Conservation (phyloP, 495 filamentous ascomycete genomes). For the Trypethelium eluteriae region DNA sequence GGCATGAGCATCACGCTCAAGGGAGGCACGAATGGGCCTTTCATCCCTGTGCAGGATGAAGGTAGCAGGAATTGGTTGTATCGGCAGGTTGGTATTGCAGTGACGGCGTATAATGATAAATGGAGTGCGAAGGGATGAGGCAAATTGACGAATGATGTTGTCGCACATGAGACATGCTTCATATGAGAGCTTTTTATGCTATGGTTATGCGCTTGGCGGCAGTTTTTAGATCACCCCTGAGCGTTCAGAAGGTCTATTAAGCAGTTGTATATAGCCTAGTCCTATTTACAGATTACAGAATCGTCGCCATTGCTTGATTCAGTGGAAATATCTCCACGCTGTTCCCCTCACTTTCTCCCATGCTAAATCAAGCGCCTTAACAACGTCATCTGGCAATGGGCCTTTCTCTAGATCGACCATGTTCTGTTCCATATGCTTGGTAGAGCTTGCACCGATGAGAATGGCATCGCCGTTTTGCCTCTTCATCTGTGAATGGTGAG, state of each 20-base stretch:
- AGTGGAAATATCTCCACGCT: conserved; percentile 21
- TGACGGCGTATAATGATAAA: conserved; percentile 64
- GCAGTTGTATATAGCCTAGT: background rate
- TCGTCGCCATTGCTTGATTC: background rate
- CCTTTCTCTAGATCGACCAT: conserved; percentile 36
- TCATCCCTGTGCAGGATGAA: conserved; percentile 88
- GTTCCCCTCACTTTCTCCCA: conserved; percentile 25
- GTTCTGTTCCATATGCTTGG: conserved; percentile 37
- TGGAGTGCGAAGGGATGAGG: conserved; percentile 54
- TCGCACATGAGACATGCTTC: background rate
- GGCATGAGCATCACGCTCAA: conserved; percentile 83
- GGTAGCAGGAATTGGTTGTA: conserved; percentile 82
- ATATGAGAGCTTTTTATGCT: background rate
- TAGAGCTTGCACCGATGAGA: conserved; percentile 39
- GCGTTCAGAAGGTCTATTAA: too few species aligned
- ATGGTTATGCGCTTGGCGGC: background rate
- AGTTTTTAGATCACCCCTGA: background rate
- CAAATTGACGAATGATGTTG: conserved; percentile 7
- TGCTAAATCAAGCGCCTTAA: conserved; percentile 27
- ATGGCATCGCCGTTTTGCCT: conserved; percentile 38
- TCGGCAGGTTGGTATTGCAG: conserved; percentile 58
- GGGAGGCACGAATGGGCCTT: conserved; percentile 86
- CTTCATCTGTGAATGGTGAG: conserved; percentile 39
- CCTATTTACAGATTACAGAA: background rate
- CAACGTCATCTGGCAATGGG: conserved; percentile 36